phyloP scores from a whole-genome alignment of 2,329 filamentous ascomycete genomes.

The Beauveria australis region DNA sequence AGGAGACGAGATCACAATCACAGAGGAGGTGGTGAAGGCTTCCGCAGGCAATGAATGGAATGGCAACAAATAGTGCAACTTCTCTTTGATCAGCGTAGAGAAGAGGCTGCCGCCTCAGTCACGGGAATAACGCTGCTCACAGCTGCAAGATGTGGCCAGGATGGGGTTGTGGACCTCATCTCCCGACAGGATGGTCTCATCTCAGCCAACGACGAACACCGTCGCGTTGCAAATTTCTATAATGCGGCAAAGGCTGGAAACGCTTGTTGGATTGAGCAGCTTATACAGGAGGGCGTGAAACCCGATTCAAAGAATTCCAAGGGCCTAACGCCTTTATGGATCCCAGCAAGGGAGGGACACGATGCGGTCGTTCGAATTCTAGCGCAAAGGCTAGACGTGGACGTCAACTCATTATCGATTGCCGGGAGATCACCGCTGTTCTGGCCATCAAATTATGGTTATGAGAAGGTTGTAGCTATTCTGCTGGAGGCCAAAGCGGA shows the following conservation, averaged over 20 bases:
- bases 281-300: not conserved
- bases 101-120: not conserved
- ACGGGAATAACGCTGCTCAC: not conserved
- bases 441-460: too few relatives aligned
- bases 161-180: not conserved
- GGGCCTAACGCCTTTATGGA: not conserved
- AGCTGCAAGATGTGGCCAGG: not conserved
- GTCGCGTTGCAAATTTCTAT: not conserved
- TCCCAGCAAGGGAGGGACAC: not conserved
- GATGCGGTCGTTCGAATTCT: not conserved
- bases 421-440: too few relatives aligned
- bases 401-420: too few relatives aligned
- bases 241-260: not conserved
- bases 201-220: not conserved
- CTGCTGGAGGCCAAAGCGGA: too few relatives aligned
- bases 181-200: not conserved
- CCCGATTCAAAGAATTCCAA: not conserved
- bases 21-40: too few relatives aligned
- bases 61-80: not conserved
- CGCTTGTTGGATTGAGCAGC: not conserved
- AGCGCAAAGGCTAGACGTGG: too few relatives aligned
- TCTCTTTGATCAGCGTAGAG: not conserved
- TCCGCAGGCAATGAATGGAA: not conserved
- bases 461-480: too few relatives aligned
- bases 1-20: too few relatives aligned